Conservation (phyloP, 345 rosid species). For the Anastatica hierochuntica region DNA sequence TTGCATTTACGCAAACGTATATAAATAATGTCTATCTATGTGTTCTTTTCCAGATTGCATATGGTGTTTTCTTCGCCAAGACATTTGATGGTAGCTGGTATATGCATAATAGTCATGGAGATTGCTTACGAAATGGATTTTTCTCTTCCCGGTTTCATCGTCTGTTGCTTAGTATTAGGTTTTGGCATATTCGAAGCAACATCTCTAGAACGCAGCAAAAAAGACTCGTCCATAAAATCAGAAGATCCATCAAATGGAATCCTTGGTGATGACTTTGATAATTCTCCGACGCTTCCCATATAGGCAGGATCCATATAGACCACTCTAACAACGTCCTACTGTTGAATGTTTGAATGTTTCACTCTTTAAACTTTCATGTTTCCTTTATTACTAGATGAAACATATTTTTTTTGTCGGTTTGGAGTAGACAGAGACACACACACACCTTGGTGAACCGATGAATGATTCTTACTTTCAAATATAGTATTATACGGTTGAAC, state of each 20-base stretch:
- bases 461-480: background rate
- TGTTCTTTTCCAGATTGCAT: conserved; percentile 53
- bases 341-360: background rate
- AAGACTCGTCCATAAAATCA: conserved; percentile 40
- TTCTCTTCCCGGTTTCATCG: conserved; percentile 65
- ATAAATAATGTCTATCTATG: background rate
- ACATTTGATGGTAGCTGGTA: conserved; percentile 84
- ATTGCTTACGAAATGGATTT: conserved; percentile 74
- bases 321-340: conserved; percentile 3
- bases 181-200: conserved; percentile 84
- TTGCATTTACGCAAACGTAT: background rate
- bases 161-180: conserved; percentile 72
- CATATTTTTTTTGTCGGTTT: background rate
- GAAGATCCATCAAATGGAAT: conserved; percentile 42
- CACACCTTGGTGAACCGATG: background rate
- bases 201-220: conserved; percentile 54
- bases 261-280: conserved; percentile 31
- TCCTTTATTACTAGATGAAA: background rate
- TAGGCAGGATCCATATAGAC: no score
- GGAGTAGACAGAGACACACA: background rate
- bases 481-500: no score
- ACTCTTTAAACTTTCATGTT: background rate
- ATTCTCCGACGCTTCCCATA: conserved; percentile 24
- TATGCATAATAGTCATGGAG: conserved; percentile 77
- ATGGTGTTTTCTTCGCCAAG: conserved; percentile 99